Evolutionary conservation across 176 grass and related monocot genomes (phyloP), one percentile per base, ranked within the genome.

Genomic region (Aegilops tauschii): DNA sequence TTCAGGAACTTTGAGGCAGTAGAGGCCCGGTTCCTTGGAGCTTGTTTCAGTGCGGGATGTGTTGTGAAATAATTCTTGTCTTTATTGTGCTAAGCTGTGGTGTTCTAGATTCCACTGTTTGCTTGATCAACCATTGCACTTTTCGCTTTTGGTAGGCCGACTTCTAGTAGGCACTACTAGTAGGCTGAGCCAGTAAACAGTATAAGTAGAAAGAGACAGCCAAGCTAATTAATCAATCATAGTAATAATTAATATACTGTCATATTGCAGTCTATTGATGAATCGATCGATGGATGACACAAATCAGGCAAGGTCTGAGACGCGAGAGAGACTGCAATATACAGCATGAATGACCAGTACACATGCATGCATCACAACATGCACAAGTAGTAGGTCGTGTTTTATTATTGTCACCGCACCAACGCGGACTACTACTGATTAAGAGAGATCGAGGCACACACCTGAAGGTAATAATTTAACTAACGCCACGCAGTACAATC

Each of bases 21-120:
- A 52, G 96, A 98, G 82, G 90, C 96, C 30, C 88, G 93, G 28
- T 94, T 98, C 76, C 86, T 98, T 3, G 87, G 92, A 58, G 93
- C 96, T 84, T 95, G 92, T 0, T 98, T 94, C 80, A 94, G 93
- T 25, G 75, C 90, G 13, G 70, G 39, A 14, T 56, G 42, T 69
- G 49, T 25, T 52, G 17, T 69, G 11, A 34, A 69, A 20, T 23
- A 36, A 62, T 62, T 25, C 56, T 35, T 61, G 11, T 35, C 3
- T 71, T 10, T 40, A 40, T 72, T 25, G 23, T 49, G 40, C 71
- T 44, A 74, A 74, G 39, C 39, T 47, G 40, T 2, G 39, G 70
- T 73, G 39, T 73, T 73, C 39, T 73, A 73, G n/a, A 74, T 44
- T 73, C n/a, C 40, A 49, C 14, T 29, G 42, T 29, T 74, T 75